These are phyloP conservation scores for Cicer pinnatifidum DNA, from an alignment of 306 rosid genomes.

Conservation along the genomic window DNA sequence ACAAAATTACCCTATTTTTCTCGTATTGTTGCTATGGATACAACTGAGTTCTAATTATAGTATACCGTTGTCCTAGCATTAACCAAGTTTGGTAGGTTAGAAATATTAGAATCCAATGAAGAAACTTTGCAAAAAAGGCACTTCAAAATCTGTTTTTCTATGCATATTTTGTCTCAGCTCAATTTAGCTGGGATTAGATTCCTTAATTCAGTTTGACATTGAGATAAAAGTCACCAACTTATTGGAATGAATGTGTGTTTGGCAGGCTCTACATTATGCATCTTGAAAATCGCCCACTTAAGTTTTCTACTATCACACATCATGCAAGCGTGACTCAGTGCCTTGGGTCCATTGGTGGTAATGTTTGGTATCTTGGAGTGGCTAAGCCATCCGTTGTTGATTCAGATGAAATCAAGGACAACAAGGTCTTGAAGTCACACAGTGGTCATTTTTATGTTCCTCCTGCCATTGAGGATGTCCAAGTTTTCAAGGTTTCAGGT, in stretches of 20 bases:
- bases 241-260: neutral
- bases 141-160: constrained; percentile 6
- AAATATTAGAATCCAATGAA: constrained; percentile 18
- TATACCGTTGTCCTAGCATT: no score
- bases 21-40: no score
- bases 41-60: no score
- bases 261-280: constrained; percentile 79
- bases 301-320: constrained; percentile 71
- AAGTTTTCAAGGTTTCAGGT: constrained; percentile 71
- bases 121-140: constrained; percentile 9
- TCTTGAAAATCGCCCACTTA: constrained; percentile 55
- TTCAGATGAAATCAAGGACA: constrained; percentile 39
- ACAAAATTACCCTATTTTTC: neutral
- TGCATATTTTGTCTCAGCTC: constrained; percentile 1
- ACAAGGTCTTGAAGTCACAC: constrained; percentile 49
- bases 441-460: constrained; percentile 69
- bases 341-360: constrained; percentile 81
- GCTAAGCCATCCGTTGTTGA: constrained; percentile 77
- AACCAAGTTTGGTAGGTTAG: neutral
- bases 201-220: constrained; percentile 17
- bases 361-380: constrained; percentile 83
- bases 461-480: constrained; percentile 64
- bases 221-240: neutral
- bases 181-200: constrained; percentile 10
- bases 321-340: constrained; percentile 90